Conservation (phyloP, 192 early-diverging fungal genomes). For the Coemansia sp. region DNA sequence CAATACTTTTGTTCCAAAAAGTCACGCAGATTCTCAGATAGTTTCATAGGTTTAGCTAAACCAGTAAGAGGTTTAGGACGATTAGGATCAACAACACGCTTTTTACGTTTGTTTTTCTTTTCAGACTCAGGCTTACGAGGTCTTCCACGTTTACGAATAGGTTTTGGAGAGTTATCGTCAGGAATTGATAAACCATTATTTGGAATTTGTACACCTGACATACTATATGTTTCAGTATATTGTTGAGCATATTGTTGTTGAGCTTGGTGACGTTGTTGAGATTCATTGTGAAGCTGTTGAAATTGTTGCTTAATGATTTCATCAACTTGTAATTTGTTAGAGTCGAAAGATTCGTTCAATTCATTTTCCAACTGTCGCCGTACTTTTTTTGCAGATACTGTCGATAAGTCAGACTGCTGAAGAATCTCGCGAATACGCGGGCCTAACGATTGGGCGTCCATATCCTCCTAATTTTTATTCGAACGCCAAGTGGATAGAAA, state of each 20-base stretch:
- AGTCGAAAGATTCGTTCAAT: constrained; percentile 40
- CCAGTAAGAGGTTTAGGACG: constrained; percentile 43
- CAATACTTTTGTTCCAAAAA: constrained; percentile 49
- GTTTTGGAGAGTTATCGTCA: constrained; percentile 6
- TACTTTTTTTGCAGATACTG: constrained; percentile 57
- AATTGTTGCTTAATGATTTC: constrained; percentile 53
- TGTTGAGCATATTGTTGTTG: constrained; percentile 50
- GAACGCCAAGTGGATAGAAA: too few relatives aligned
- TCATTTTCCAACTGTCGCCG: constrained; percentile 59
- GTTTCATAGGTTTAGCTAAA: constrained; percentile 55
- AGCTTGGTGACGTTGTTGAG: constrained; percentile 42
- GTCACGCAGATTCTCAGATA: constrained; percentile 41
- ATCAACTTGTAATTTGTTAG: constrained; percentile 55
- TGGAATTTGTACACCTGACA: constrained; percentile 23
- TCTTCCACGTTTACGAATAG: constrained; percentile 41
- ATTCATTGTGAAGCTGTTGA: constrained; percentile 48
- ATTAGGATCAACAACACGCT: constrained; percentile 35
- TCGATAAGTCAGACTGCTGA: constrained; percentile 45
- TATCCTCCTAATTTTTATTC: neutral
- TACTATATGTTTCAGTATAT: constrained; percentile 25
- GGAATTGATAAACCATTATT: too few relatives aligned
- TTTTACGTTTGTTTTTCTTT: constrained; percentile 35
- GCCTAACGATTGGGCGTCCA: constrained; percentile 32
- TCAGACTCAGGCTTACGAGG: constrained; percentile 48
- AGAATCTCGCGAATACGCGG: constrained; percentile 56